phyloP scores from a whole-genome alignment of 2,329 filamentous ascomycete genomes.

The Claviceps quebecensis region DNA sequence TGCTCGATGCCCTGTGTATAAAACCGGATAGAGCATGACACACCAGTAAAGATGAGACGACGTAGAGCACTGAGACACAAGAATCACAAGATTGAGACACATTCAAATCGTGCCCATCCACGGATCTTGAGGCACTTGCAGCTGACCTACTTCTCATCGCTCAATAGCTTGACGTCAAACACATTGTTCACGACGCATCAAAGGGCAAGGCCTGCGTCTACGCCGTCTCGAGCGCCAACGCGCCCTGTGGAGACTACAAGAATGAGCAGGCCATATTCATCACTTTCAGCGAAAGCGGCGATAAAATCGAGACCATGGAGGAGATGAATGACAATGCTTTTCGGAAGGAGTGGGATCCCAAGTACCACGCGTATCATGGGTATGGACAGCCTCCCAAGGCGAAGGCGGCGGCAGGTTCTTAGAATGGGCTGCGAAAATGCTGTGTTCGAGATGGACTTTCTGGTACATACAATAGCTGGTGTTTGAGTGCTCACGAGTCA shows the following conservation, averaged over 20 bases:
- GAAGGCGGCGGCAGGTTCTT: background rate
- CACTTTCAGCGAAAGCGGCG: background rate
- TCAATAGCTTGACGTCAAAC: background rate
- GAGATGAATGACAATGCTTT: background rate
- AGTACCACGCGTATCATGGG: background rate
- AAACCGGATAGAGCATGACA: background rate
- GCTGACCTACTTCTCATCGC: too few relatives aligned
- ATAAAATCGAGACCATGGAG: background rate
- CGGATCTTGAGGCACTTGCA: background rate
- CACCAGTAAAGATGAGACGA: background rate
- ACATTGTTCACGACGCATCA: background rate
- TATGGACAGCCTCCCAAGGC: background rate
- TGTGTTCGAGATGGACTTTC: too few relatives aligned
- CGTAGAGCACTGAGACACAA: too few relatives aligned
- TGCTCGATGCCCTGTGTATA: background rate
- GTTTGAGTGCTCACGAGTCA: too few relatives aligned
- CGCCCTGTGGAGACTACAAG: background rate
- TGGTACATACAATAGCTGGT: too few relatives aligned
- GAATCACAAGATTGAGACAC: too few relatives aligned
- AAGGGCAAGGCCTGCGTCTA: conserved; percentile 1
- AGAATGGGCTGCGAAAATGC: background rate
- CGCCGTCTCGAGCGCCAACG: background rate
- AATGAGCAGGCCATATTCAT: background rate
- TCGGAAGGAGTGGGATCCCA: background rate
- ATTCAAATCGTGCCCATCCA: too few relatives aligned